Evolutionary conservation across 2,329 filamentous ascomycete genomes (phyloP), one percentile per base, ranked within the genome.

Genomic region (Sclerotinia borealis): DNA sequence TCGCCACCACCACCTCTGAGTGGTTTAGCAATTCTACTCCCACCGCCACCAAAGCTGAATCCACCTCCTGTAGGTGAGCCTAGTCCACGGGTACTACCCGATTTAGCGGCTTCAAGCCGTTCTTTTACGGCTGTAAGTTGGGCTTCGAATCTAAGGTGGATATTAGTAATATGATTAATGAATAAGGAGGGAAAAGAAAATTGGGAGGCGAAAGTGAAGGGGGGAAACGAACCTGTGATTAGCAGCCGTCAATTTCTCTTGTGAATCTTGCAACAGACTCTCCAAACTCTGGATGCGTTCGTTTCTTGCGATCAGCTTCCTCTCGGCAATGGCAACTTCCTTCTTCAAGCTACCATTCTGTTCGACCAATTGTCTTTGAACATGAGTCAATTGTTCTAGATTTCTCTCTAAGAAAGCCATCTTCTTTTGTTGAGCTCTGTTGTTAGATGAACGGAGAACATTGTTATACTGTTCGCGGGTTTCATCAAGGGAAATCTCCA

Each of bases 381-480:
- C 95, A 74, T 96, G 92, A 4, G 95, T 99, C 61, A 99, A 83
- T 78, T 99, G 95, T 79, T 99, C 95, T 47, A 99, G 86, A 76
- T 99, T 99, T 74, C 95, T 89, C 81, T 99, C 95, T 58, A 99
- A 80, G 84, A 99, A 99, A 19, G 95, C 96, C 91, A 99, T 98
- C 85, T 99, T 99, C 89, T 99, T 99, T 79, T 99, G 95, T 80
- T 99, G 95, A 29, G 95, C 93, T 65, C 95, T 90, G 81, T 96
- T 98, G 82, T 99, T 99, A 69, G 92, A 96, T 56, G 92, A 95
- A 63, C 93, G 89, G 64, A 99, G 84, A 65, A 99, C 95, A 72
- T 96, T 97, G 82, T 99, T 98, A 80, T 99, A 99, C 79, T 99
- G 95, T 80, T 99, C 95, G 63, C 95, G 87, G 0, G 95, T 97